phyloP scores from a whole-genome alignment of 2,329 filamentous ascomycete species.

The Chaetomium globosum region DNA sequence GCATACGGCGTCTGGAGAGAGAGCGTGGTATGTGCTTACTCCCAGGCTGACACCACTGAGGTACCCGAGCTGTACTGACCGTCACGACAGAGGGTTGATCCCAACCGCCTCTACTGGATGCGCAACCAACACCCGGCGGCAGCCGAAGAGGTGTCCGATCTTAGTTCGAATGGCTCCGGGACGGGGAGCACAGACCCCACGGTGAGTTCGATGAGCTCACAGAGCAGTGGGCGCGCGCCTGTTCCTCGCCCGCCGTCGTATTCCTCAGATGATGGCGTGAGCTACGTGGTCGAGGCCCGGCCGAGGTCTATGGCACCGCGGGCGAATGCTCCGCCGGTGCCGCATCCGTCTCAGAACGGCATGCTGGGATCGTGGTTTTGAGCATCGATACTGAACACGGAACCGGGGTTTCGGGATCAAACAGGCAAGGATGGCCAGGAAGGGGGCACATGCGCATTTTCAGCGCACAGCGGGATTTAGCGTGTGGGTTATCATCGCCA shows the following conservation, averaged over 20 bases:
- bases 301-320: slow-evolving; percentile 58
- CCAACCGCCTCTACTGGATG: slow-evolving; percentile 80
- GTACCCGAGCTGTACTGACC: slow-evolving; percentile 1
- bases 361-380: slow-evolving; percentile 32
- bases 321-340: slow-evolving; percentile 45
- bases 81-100: slow-evolving; percentile 67
- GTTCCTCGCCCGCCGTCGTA: slow-evolving; percentile 70
- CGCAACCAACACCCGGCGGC: slow-evolving; percentile 54
- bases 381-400: background rate
- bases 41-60: background rate
- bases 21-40: slow-evolving; percentile 68
- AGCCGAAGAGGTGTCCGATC: slow-evolving; percentile 35
- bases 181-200: background rate
- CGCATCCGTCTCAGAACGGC: slow-evolving; percentile 53
- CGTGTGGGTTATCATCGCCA: background rate
- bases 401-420: background rate
- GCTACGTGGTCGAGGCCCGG: slow-evolving; percentile 69
- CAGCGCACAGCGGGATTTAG: slow-evolving; percentile 3
- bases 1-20: slow-evolving; percentile 84
- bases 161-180: slow-evolving; percentile 35
- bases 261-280: slow-evolving; percentile 71
- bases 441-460: slow-evolving; percentile 9
- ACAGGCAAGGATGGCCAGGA: background rate
- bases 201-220: slow-evolving; percentile 31
- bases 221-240: slow-evolving; percentile 25